Evolutionary conservation across 2,329 filamentous ascomycete genomes (phyloP), one percentile per base, ranked within the genome.

Genomic region (Aspergillus terreus): DNA sequence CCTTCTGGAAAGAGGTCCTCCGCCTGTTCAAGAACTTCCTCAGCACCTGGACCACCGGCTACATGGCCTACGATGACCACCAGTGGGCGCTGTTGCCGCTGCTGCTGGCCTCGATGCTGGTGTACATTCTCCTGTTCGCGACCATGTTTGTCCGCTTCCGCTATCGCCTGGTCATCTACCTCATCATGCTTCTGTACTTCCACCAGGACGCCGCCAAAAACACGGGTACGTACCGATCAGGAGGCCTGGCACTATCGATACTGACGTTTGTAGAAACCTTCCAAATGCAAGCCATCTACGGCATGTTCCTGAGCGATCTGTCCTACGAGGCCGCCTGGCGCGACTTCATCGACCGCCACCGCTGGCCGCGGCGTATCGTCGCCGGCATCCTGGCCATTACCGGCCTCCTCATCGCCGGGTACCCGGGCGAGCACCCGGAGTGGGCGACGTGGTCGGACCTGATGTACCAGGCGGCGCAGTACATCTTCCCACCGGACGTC

Each of bases 81-180:
- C 79, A 81, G 58, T 82, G 79, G 79, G 77, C 78, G 3, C 71
- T 81, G 59, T 64, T 78, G 25, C 77, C 76, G 11, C 64, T 81
- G 44, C 62, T 81, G 4, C 66, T 76, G 51, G 76, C 76, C 10
- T 76, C 77, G 0, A 79, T 81, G 70, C 68, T 77, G 55, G 74
- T 80, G 33, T 81, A 78, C 55, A 68, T 78, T 5, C 61, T 76
- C 25, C 66, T 79, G 23, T 71, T 73, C 15, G 77, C 76, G 4
- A 69, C 66, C 0, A 66, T 68, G 62, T 68, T 65, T 43, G 74
- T 79, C 70, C 73, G 71, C 54, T 76, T 77, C 60, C 71, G 70
- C 50, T 78, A 73, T 61, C 71, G 78, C 21, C 61, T 78, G 23
- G 64, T 75, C 25, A 69, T 78, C 21, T 76, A 77, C 54, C 46